A percentile compares a stretch with the other conserved stretches of the same genome.
These are phyloP conservation scores for Scenedesmus sp. DNA, from an alignment of 163 green algal species.

Conservation along the genomic window DNA sequence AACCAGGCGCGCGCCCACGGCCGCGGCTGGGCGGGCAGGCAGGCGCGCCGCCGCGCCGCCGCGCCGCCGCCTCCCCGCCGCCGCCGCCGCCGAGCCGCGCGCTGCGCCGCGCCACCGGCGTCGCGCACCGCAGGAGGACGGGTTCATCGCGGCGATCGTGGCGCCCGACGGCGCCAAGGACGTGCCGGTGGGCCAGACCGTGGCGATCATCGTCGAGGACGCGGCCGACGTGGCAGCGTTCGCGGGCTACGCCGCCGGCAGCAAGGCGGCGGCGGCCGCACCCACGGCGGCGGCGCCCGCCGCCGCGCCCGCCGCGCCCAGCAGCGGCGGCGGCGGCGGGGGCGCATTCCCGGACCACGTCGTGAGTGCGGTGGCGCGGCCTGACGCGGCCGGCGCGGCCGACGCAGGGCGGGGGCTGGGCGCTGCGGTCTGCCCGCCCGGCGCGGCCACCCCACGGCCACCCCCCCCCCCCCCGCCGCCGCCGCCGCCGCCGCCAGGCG, in stretches of 20 bases:
- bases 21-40: no score
- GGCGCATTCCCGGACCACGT: slow-evolving; percentile 9
- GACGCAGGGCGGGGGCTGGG: no score
- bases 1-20: slow-evolving; percentile 56
- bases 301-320: slow-evolving; percentile 27
- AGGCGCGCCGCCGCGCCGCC: no score
- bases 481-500: slow-evolving; percentile 54
- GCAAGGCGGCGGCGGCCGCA: background rate
- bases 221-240: slow-evolving; percentile 77
- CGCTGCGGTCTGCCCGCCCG: no score
- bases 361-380: background rate
- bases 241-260: slow-evolving; percentile 63
- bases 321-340: slow-evolving; percentile 28
- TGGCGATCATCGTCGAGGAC: slow-evolving; percentile 85
- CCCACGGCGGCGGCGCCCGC: slow-evolving; percentile 15
- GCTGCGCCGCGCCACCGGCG: no score
- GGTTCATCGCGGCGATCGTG: slow-evolving; percentile 83
- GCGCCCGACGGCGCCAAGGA: slow-evolving; percentile 67
- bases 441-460: background rate
- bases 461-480: background rate
- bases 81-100: no score
- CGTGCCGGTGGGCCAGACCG: slow-evolving; percentile 62
- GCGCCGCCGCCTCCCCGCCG: no score
- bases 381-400: background rate
- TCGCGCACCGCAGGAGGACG: no score